phyloP scores from a whole-genome alignment of 129 eudicot genomes.

The Flaveria brownii region DNA sequence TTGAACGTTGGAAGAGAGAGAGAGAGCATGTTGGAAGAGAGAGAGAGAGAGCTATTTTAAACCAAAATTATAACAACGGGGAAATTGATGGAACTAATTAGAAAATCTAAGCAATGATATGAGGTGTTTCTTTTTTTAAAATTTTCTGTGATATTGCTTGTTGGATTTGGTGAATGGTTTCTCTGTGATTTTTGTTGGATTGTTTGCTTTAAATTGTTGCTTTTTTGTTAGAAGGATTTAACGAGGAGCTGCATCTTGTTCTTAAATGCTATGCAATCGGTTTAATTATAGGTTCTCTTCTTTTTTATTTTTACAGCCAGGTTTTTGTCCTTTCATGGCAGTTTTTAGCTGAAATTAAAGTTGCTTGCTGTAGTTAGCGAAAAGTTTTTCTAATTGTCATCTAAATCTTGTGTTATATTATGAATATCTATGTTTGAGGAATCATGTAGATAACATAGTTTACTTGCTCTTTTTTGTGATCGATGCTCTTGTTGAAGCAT shows the following conservation, averaged over 20 bases:
- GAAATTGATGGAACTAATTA: background rate
- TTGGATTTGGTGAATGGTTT: background rate
- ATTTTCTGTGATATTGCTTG: background rate
- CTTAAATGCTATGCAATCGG: background rate
- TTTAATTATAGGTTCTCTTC: conserved; percentile 9
- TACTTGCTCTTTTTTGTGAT: conserved; percentile 7
- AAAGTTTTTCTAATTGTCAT: background rate
- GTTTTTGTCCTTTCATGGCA: background rate
- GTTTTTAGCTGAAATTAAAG: background rate
- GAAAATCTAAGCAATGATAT: background rate
- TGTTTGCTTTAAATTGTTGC: background rate
- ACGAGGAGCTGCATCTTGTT: background rate
- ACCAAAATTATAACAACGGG: too few species aligned
- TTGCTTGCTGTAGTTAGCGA: conserved; percentile 3
- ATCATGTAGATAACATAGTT: conserved; percentile 1
- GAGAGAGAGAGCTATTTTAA: too few species aligned
- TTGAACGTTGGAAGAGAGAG: too few species aligned
- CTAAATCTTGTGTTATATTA: background rate
- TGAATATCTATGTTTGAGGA: background rate
- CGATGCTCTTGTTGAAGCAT: background rate
- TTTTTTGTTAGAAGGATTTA: background rate
- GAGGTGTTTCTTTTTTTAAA: background rate
- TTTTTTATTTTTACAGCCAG: conserved; percentile 7
- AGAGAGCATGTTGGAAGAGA: too few species aligned
- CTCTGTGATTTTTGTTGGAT: too few species aligned